These are phyloP conservation scores for Aspergillus sojae DNA, from an alignment of 2,329 filamentous ascomycete species.

Conservation along the genomic window DNA sequence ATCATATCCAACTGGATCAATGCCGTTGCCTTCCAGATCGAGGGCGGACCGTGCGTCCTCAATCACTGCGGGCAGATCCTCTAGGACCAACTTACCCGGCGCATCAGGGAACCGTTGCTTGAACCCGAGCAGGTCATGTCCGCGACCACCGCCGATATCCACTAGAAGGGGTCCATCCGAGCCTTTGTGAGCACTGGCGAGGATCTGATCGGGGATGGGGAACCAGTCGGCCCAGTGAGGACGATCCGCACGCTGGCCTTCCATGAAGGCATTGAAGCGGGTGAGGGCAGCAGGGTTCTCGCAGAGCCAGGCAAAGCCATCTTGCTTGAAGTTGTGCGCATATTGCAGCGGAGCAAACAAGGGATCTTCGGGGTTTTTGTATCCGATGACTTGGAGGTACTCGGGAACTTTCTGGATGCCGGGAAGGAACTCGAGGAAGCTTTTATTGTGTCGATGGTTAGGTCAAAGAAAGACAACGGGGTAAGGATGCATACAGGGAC, in stretches of 20 bases:
- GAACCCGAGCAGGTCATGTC: slow-evolving; percentile 44
- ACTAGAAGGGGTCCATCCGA: slow-evolving; percentile 31
- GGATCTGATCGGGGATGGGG: slow-evolving; percentile 21
- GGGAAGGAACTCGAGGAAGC: slow-evolving; percentile 26
- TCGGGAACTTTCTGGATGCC: slow-evolving; percentile 23
- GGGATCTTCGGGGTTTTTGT: slow-evolving; percentile 21
- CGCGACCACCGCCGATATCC: slow-evolving; percentile 47
- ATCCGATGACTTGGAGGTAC: slow-evolving; percentile 19
- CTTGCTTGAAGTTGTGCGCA: slow-evolving; percentile 14
- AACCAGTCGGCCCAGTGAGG: slow-evolving; percentile 29
- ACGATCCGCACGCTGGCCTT: slow-evolving; percentile 22
- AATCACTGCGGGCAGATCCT: slow-evolving; percentile 49
- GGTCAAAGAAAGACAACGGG: not conserved
- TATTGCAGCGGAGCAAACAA: slow-evolving; percentile 17
- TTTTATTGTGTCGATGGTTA: not conserved
- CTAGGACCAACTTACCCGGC: slow-evolving; percentile 48
- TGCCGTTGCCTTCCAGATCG: slow-evolving; percentile 9
- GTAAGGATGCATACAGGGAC: slow-evolving; percentile 18
- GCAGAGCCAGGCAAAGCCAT: slow-evolving; percentile 23
- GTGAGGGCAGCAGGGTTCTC: slow-evolving; percentile 21
- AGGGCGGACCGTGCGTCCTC: slow-evolving; percentile 18
- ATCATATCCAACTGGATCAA: slow-evolving; percentile 18
- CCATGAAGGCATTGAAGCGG: slow-evolving; percentile 30
- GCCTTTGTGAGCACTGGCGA: slow-evolving; percentile 14
- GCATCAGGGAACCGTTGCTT: slow-evolving; percentile 35